Evolutionary conservation across 2,329 filamentous ascomycete species (phyloP), one percentile per base, ranked within the genome.

Genomic region (Xylariaceae sp.): DNA sequence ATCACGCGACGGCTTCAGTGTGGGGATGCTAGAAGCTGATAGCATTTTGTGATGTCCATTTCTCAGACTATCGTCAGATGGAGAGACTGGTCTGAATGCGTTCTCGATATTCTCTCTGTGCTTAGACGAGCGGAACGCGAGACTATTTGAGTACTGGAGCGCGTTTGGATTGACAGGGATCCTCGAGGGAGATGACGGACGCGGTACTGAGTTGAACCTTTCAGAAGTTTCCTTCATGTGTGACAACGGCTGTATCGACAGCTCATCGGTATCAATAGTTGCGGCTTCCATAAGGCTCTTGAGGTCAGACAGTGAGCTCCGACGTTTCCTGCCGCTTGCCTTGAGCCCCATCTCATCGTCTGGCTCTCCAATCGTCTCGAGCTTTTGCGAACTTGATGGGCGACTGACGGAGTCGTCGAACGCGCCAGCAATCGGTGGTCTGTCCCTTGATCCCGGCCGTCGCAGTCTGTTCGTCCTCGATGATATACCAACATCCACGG

Each of bases 251-350:
- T 78, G 76, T 11, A 75, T 62, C 6, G 72, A 62, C 37, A 50
- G 31, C 31, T 62, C 72, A 65, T 69, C 76, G 65, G 69, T 75
- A 65, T 72, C 74, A 0, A 86, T 70, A 8, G 75, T 79, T 6
- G 85, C 77, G 53, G 82, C 78, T 41, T 78, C 80, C 72, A 92
- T 85, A 19, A 89, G 74, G 53, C 76, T 79, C 62, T 84, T 87
- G 47, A 97, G 77, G 69, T 97, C 92, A 3, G 91, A 96, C 42
- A 97, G 74, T 30, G 91, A 96, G 72, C 91, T 96, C 68, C 92
- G 85, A 53, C 92, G 81, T 75, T 95, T 96, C 74, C 86, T 91
- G 68, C 81, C 85, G 44, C 76, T 72, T n/a, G 69, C 68, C 61
- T 74, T 78, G 1, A 67, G 59, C 3, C 68, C 60, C 6, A 64